phyloP scores from a whole-genome alignment of 768 basidiomycete species.

The Trichaptum fuscoviolaceum region DNA sequence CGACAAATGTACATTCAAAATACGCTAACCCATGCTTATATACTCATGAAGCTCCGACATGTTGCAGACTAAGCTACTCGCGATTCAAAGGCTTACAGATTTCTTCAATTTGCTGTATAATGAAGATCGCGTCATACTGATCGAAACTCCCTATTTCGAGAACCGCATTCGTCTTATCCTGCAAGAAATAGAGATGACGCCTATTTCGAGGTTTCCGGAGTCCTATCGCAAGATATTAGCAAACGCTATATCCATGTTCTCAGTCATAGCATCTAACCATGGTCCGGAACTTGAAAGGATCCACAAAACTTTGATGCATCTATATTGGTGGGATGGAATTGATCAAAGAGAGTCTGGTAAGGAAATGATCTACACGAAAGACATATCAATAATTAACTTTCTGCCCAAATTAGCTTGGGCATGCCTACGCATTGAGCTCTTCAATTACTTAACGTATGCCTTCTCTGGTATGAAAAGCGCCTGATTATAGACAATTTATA shows the following conservation, averaged over 20 bases:
- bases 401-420: neutral
- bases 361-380: neutral
- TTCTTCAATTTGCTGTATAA: neutral
- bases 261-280: neutral
- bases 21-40: neutral
- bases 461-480: neutral
- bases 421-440: neutral
- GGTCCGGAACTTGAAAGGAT: neutral
- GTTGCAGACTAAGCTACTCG: neutral
- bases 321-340: neutral
- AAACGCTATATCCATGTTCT: neutral
- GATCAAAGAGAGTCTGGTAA: neutral
- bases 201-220: neutral
- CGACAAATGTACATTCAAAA: neutral
- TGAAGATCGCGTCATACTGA: neutral
- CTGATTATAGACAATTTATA: neutral
- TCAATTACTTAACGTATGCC: neutral
- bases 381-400: neutral
- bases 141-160: neutral
- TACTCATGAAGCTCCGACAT: neutral
- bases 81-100: neutral
- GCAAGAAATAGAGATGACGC: neutral
- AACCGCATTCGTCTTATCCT: neutral
- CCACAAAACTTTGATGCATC: neutral
- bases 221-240: neutral